Evolutionary conservation across 106 monocot genomes (phyloP), one percentile per base, ranked within the genome.

Genomic region (Xerophyta viscosa): DNA sequence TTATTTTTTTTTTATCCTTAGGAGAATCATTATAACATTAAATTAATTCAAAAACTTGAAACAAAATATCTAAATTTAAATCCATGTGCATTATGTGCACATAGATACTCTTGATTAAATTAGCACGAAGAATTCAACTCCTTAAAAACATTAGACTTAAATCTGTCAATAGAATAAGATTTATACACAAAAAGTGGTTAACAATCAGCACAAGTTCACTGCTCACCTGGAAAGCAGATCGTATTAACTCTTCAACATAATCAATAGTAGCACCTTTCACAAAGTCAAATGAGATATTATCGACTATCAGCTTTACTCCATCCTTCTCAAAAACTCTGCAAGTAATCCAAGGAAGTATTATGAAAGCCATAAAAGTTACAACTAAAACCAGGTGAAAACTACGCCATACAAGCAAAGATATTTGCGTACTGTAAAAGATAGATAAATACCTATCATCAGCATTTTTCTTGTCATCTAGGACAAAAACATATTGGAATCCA

Each of bases 231-330:
- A 57, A 57, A 41, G 57, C 57, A 26, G 57, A 57, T 25, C 57
- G 54, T 8, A 54, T 96, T 72, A 96, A 66, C 63, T 96, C 96
- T 59, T 96, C 96, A 52, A 70, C 85, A 71, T 86, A 96, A 65
- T 96, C 96, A 24, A 96, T 68, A 26, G 96, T 89, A 20, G 96
- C 78, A 52, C 96, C 96, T 74, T 85, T 96, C 31, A 96, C 96
- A 69, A 96, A 96, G 28, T 96, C 89, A 66, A 85, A 96, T 54
- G 96, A 89, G 50, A 96, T 60, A 30, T 81, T 74, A 44, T 96
- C 88, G 42, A 96, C 81, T 12, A 96, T 82, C 64, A 96, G 62
- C 60, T 79, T 89, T 20, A 82, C 74, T 4, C 85, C 96, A 43
- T 86, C 89, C 39, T 85, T 89, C 71, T 89, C 96, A 73, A 96